A percentile compares a stretch with the other conserved stretches of the same genome.
Evolutionary conservation across 306 rosid species (phyloP).

Genomic region (Macrotyloma uniflorum): DNA sequence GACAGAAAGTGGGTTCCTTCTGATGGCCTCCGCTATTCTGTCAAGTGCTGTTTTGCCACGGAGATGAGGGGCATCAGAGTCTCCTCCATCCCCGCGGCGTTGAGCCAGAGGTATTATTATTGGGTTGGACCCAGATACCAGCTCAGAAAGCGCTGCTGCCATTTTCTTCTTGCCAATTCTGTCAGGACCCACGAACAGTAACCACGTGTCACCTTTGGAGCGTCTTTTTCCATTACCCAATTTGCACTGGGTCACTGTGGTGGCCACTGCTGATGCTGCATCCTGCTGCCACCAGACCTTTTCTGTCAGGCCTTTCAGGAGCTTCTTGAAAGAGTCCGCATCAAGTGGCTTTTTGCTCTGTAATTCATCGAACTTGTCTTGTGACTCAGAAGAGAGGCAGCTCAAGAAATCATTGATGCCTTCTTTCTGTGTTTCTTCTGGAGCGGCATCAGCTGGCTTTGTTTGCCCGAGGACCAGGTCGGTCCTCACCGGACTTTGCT

Average conservation of each 20-base stretch:
- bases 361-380: conserved; percentile 57
- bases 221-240: conserved; percentile 71
- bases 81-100: conserved; percentile 56
- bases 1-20: conserved; percentile 80
- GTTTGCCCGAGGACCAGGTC: conserved; percentile 83
- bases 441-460: conserved; percentile 41
- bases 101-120: conserved; percentile 64
- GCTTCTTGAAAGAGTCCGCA: conserved; percentile 80
- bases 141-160: conserved; percentile 87
- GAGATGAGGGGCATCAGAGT: conserved; percentile 59
- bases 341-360: conserved; percentile 62
- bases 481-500: conserved; percentile 66
- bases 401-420: conserved; percentile 68
- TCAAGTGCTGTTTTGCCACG: conserved; percentile 91
- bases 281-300: conserved; percentile 99
- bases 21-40: conserved; percentile 77
- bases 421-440: conserved; percentile 55
- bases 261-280: conserved; percentile 87
- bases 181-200: conserved; percentile 86
- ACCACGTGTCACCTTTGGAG: conserved; percentile 85
- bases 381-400: conserved; percentile 70
- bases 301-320: conserved; percentile 72
- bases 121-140: conserved; percentile 72
- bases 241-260: conserved; percentile 77
- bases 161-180: conserved; percentile 92